Evolutionary conservation across 2,329 filamentous ascomycete species (phyloP).

Genomic region (Curvularia verruculosa): DNA sequence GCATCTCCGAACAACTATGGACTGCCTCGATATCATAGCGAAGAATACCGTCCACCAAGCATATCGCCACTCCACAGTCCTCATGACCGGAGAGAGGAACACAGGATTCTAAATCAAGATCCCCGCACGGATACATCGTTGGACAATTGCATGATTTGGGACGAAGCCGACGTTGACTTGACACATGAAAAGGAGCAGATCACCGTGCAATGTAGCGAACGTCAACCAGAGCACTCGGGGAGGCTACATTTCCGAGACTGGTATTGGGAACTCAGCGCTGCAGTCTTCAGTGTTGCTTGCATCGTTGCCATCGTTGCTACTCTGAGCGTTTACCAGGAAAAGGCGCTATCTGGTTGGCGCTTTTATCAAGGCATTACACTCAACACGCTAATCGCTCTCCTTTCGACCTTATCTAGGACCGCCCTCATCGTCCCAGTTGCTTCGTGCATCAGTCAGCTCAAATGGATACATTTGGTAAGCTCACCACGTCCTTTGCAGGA

Average conservation of each 20-base stretch:
- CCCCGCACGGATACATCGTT: background rate
- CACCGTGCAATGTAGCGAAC: background rate
- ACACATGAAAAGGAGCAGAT: background rate
- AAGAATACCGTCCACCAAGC: background rate
- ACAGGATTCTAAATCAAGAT: background rate
- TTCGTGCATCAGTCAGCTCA: constrained; percentile 39
- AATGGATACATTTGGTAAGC: constrained; percentile 33
- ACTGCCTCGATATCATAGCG: background rate
- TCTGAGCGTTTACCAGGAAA: constrained; percentile 7
- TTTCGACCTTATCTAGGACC: constrained; percentile 28
- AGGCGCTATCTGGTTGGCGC: constrained; percentile 10
- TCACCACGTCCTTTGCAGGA: constrained; percentile 23
- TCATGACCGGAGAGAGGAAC: background rate
- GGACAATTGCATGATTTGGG: background rate
- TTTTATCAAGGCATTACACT: constrained; percentile 1
- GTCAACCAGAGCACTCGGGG: background rate
- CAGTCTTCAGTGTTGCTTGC: constrained; percentile 7
- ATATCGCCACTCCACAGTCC: background rate
- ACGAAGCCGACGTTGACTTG: background rate
- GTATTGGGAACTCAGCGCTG: constrained; percentile 18
- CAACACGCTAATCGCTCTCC: constrained; percentile 15
- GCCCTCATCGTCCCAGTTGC: constrained; percentile 36
- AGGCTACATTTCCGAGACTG: constrained; percentile 6
- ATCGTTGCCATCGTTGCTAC: constrained; percentile 6
- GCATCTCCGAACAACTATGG: background rate